phyloP scores from a whole-genome alignment of 768 basidiomycete genomes.

The Termitomyces sp. region DNA sequence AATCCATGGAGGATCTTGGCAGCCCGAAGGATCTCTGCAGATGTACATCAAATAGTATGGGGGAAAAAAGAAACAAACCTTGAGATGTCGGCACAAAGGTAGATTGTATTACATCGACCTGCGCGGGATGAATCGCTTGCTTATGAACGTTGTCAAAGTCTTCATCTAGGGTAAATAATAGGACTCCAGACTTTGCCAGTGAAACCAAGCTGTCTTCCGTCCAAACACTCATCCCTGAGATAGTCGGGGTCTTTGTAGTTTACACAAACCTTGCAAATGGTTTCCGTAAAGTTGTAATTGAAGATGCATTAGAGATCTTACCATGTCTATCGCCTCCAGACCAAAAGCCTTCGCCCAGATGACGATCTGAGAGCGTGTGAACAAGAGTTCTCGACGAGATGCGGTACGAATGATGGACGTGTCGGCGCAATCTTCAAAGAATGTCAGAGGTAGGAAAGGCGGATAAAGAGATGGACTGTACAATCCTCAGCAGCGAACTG shows the following conservation, averaged over 20 bases:
- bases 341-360: conserved; percentile 79
- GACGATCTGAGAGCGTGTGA: conserved; percentile 77
- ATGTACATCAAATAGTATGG: not conserved
- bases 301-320: conserved; percentile 17
- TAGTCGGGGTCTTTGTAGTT: conserved; percentile 72
- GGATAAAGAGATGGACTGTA: conserved; percentile 26
- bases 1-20: conserved; percentile 65
- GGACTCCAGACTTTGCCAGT: conserved; percentile 64
- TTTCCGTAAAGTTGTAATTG: not conserved
- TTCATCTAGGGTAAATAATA: not conserved
- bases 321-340: conserved; percentile 89
- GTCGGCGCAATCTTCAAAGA: conserved; percentile 77
- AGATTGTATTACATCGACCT: conserved; percentile 70
- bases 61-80: conserved; percentile 33
- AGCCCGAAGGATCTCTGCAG: conserved; percentile 65
- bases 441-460: conserved; percentile 1
- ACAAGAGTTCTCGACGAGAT: conserved; percentile 73
- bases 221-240: conserved; percentile 68
- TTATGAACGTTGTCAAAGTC: conserved; percentile 18
- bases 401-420: conserved; percentile 74
- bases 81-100: conserved; percentile 71
- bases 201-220: conserved; percentile 80
- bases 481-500: conserved; percentile 97
- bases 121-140: conserved; percentile 94
- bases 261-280: conserved; percentile 62